Base-by-base conservation (phyloP, 441 rosid species). In the Viola pubescens region DNA sequence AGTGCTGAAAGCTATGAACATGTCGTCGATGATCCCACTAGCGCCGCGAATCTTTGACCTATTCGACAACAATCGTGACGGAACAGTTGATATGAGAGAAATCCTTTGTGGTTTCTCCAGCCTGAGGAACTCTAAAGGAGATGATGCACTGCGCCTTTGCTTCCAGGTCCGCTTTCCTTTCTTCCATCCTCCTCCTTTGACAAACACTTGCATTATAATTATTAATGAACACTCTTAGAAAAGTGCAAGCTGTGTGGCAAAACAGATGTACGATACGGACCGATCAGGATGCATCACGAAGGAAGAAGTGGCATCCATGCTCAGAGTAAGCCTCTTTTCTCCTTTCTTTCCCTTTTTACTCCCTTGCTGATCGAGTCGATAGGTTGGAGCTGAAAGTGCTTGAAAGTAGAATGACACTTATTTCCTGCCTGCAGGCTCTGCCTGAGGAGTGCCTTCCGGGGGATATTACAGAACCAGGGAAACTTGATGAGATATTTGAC, bases 251-350 rank as follows among this genome's bases (percentile, higher is more conserved):
- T 52, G 19, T 19, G 66, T 59, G 56, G 51, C 42, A 38, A 9
- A 9, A 56, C 75, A 86, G 85, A 82, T 86, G 92, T 86, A 80
- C 48, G 94, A 83, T 7, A 76, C 83, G 3, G 89, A 83, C 56
- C 78, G 86, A 63, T 86, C 89, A 0, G 89, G 89, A 40, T 77
- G 88, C 81, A 86, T 86, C 54, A 79, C 86, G 1, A 83, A 79
- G 81, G 89, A 81, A 70, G 94, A 86, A 76, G 79, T 83, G 19
- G 84, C 89, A 53, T 86, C 94, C 11, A 77, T 86, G 78, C 85
- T 85, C 13, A 79, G 88, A 65, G 89, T 80, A 80, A 76, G 1
- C 58, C 59, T 42, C 48, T 56, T 56, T 41, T 61, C 44, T 58
- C 26, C 9, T 10, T 37, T 12, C 56, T 47, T 58, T 41, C 45